These are phyloP conservation scores for Potentilla sterilis DNA, from an alignment of 306 rosid genomes.

Conservation along the genomic window DNA sequence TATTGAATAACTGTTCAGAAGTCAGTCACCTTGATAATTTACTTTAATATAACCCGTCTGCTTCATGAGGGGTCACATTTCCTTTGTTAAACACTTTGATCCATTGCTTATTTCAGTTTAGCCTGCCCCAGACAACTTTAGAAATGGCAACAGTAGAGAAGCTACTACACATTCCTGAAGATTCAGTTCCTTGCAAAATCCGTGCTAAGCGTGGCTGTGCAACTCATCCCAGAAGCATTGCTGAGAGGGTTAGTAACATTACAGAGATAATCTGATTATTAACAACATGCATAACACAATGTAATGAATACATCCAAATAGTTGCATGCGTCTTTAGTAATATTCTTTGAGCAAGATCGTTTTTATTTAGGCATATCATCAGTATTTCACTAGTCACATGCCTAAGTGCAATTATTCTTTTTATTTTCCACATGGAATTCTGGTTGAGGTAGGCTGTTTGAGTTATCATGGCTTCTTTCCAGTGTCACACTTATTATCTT, in stretches of 20 bases:
- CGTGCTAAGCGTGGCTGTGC: constrained; percentile 99
- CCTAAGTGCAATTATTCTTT: background rate
- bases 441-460: background rate
- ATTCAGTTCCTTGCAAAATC: constrained; percentile 91
- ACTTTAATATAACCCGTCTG: background rate
- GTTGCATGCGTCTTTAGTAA: background rate
- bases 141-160: constrained; percentile 81
- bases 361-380: background rate
- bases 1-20: background rate
- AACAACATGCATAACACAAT: background rate
- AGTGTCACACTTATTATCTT: background rate
- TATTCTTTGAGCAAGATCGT: background rate
- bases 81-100: constrained; percentile 4
- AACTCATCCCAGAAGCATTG: constrained; percentile 97
- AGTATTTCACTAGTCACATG: background rate
- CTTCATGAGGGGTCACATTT: background rate
- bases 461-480: constrained; percentile 3
- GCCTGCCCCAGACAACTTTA: constrained; percentile 76
- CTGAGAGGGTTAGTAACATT: constrained; percentile 71
- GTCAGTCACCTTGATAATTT: background rate
- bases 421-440: background rate
- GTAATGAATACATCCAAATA: background rate
- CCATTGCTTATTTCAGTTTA: constrained; percentile 51
- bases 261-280: background rate
- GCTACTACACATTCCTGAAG: constrained; percentile 80